Evolutionary conservation across 371 early-diverging fungal species (phyloP), one percentile per base, ranked within the genome.

Genomic region (Mucor indicus): DNA sequence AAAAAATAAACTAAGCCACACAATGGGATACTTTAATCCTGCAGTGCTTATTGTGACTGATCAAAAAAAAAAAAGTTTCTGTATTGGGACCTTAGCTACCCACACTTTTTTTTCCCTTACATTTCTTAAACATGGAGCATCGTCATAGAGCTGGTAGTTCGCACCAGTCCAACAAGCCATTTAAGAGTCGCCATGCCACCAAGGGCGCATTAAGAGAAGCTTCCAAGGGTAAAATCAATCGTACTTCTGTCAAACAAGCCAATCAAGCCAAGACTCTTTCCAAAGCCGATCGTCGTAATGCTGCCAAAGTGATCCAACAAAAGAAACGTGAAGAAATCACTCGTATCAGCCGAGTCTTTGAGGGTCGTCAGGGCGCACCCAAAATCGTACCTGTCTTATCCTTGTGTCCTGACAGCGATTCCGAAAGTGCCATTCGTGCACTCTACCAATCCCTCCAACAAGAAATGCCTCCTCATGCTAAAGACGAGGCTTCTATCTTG

Each of bases 131-230:
- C 38, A 66, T 66, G 62, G 52, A 55, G 20, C 68, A 67, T 56
- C 77, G 79, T 52, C 87, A 86, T 60, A 60, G 85, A 38, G 55
- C 90, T 42, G 81, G 86, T 44, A 67, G 72, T 41, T 77, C 90
- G 42, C 92, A 92, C 76, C 93, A 94, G 74, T 77, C 77, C 48
- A 95, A 97, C 83, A 97, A 96, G 71, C 84, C 89, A 29, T 97
- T 95, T 84, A 96, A 96, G 75, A 86, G 92, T 10, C 85, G 87
- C 52, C 90, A 90, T 80, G 82, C 92, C 25, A 71, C 91, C 4
- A 96, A 95, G 60, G 82, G 90, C 30, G 57, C 77, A 8, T 59
- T 91, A 40, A 85, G 87, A 58, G 90, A 87, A 52, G 81, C 82
- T 49, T 75, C 80, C 44, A 96, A 95, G 55, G 95, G 90, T 50